Percentiles rank a stretch among this genome's conserved stretches.
Evolutionary conservation across 2,329 filamentous ascomycete genomes (phyloP).

Genomic region (Gnomoniopsis sp.): DNA sequence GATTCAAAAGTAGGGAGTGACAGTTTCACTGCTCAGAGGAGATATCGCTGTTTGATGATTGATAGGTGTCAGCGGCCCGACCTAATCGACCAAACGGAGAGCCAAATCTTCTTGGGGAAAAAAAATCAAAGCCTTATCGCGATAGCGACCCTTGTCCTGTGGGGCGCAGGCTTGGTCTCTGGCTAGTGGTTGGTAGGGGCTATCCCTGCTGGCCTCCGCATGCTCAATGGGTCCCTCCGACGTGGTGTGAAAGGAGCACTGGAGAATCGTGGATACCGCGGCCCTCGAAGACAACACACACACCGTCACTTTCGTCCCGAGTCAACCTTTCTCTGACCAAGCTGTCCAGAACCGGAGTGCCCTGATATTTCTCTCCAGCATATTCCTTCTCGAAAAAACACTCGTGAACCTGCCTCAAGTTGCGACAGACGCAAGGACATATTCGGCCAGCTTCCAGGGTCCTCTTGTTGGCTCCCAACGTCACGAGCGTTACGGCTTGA

Average conservation of each 20-base stretch:
- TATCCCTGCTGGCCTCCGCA: not conserved
- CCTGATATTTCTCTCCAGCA: not conserved
- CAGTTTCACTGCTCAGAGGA: not conserved
- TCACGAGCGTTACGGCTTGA: not conserved
- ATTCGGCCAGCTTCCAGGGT: not conserved
- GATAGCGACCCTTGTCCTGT: not conserved
- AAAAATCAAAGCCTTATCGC: not conserved
- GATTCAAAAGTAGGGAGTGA: not conserved
- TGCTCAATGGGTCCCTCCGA: not conserved
- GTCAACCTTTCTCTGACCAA: not conserved
- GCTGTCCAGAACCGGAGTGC: conserved; percentile 4
- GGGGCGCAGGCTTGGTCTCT: not conserved
- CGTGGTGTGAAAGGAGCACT: not conserved
- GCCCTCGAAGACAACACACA: conserved; percentile 7
- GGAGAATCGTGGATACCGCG: conserved; percentile 5
- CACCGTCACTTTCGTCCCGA: conserved; percentile 5
- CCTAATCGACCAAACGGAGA: not conserved
- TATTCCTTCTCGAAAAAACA: not conserved
- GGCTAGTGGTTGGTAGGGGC: not conserved
- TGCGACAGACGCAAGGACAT: not conserved
- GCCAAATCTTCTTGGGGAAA: not conserved
- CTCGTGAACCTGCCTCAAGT: not conserved
- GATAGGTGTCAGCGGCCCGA: not conserved
- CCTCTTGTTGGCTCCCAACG: not conserved
- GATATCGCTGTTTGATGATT: not conserved